Evolutionary conservation across 768 basidiomycete genomes (phyloP), one percentile per base, ranked within the genome.

Genomic region (Chalciporus chontae): DNA sequence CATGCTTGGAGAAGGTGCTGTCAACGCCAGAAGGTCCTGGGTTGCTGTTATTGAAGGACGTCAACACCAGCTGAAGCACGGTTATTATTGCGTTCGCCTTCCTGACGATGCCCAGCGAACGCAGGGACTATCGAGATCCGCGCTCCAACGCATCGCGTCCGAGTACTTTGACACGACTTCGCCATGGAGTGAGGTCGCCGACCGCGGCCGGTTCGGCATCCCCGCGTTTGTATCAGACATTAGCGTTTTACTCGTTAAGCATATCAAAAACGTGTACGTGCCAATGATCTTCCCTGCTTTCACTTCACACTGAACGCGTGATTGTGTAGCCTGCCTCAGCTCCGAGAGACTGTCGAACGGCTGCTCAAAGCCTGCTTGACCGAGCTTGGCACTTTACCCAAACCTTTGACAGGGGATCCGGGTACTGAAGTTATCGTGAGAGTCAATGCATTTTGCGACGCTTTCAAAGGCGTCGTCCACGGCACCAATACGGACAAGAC

Each of bases 1-100:
- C 54, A 71, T 64, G 4, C 63, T 89, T 1, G 60, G 67, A 1
- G 38, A 54, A 0, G 81, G 81, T 9, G 69, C 75, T 3, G 72
- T 61, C 4, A 69, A 74, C 37, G 40, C 71, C 40, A 75, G 68
- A 14, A 40, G 69, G 27, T 39, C 32, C 24, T 87, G 85, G 83
- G 66, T 71, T n/a, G 69, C 73, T 0, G 69, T 81, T 3, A 64
- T 87, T 5, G 71, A 79, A 50, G 80, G 78, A 27, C 70, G 69
- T 37, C 21, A 56, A 27, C 66, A 85, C 56, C 45, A 15, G 14
- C 66, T 86, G 50, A 72, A 58, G 32, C 80, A 80, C 45, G 78
- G 85, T 7, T 87, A 85, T 50, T 85, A 80, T 47, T 83, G 81
- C 17, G 81, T 85, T 24, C 81, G 81, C 38, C 78, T 84, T 8